Base-by-base conservation (phyloP, 371 early-diverging fungal species). In the Sporodiniella umbellata region DNA sequence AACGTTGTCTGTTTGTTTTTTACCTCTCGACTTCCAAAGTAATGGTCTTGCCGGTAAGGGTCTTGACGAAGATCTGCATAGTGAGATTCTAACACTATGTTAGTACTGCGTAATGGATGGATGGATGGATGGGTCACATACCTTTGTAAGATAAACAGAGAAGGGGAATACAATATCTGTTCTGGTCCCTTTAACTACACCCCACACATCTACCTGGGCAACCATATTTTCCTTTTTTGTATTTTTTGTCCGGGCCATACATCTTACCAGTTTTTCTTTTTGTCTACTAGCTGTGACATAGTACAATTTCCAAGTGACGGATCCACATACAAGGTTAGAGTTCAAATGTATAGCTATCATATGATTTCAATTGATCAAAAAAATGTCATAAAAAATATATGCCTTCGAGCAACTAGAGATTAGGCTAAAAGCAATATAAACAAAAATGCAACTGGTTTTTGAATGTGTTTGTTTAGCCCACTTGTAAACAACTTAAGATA, bases 21-120 rank as follows among this genome's bases (percentile, higher is more conserved):
- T 63, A 63, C 63, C 63, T 78, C 84, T 75, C 96, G 55, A 98
- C 98, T 79, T 98, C 98, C 54, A 98, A 89, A 53, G 95, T 92
- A 69, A 93, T 93, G 71, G 94, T 93, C 81, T 90, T 90, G 64
- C 93, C 92, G 56, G 89, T 90, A 52, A 88, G 82, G 58, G 88
- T 91, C 84, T 91, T 93, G 61, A 93, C 92, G 66, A 89, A 91
- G 66, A 89, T 89, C 68, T 91, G 89, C 90, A 76, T 76, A 43
- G 53, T 58, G 55, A 54, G 52, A 58, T 52, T 64, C 53, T 51
- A 54, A 19, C 12, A 14, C n/a, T 22, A 33, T 35, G n/a, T 17
- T 3, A 33, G 23, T 14, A 33, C 5, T 40, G 33, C 31, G 38
- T 43, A 46, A 37, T 53, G 33, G 45, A 54, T 59, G 60, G 47